Evolutionary conservation across 768 basidiomycete genomes (phyloP).

Genomic region (Russula sp.): DNA sequence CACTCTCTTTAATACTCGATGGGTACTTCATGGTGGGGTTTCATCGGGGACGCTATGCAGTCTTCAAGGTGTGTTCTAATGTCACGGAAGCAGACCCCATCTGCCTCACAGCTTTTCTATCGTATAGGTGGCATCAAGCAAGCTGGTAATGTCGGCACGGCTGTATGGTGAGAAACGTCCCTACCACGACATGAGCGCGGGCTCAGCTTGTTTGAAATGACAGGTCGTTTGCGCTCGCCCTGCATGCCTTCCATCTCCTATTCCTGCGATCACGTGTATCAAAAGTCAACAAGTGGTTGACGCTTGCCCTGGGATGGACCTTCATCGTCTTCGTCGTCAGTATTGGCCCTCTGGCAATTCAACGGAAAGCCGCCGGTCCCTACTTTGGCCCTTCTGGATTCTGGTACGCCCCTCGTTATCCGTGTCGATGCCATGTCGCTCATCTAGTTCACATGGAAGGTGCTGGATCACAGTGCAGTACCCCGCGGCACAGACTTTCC

Average conservation of each 20-base stretch:
- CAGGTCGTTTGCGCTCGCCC: conserved; percentile 32
- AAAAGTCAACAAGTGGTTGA: conserved; percentile 25
- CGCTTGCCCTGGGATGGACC: conserved; percentile 35
- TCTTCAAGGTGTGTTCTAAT: conserved; percentile 25
- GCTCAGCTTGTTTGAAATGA: conserved; percentile 22
- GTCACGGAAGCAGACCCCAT: neutral
- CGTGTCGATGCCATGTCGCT: neutral
- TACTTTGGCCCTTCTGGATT: conserved; percentile 43
- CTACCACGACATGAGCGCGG: conserved; percentile 22
- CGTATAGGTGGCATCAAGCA: conserved; percentile 35
- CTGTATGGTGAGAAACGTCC: conserved; percentile 35
- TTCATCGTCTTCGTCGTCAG: conserved; percentile 32
- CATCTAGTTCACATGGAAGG: conserved; percentile 23
- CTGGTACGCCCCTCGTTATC: conserved; percentile 31
- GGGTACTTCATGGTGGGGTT: conserved; percentile 30
- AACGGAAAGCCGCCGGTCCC: conserved; percentile 32
- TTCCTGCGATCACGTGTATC: conserved; percentile 35
- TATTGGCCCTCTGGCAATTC: conserved; percentile 36
- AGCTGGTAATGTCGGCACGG: conserved; percentile 39
- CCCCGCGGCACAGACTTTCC: conserved; percentile 33
- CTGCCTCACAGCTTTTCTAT: neutral
- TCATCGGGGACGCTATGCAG: conserved; percentile 27
- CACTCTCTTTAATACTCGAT: conserved; percentile 30
- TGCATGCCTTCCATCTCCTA: conserved; percentile 35
- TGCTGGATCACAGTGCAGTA: conserved; percentile 44